A percentile compares a stretch with the other conserved stretches of the same genome.
These are phyloP conservation scores for Penicillium capsulatum DNA, from an alignment of 2,329 filamentous ascomycete species.

Conservation along the genomic window DNA sequence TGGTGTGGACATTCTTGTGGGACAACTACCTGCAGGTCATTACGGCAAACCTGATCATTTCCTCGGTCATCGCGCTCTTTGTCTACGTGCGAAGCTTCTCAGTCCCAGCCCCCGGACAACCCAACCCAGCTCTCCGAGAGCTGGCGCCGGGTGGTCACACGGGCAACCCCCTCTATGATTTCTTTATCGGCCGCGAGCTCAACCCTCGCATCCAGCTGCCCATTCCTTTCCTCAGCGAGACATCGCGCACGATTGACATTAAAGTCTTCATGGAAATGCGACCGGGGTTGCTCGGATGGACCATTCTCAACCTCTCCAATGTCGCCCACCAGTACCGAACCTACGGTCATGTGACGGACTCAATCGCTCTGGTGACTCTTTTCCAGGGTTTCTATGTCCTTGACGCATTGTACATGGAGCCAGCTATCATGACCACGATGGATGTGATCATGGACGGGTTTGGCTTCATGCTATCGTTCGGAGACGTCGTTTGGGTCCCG, in stretches of 20 bases:
- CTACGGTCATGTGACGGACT: constrained; percentile 78
- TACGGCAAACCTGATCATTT: constrained; percentile 74
- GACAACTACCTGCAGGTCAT: constrained; percentile 85
- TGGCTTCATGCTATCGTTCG: constrained; percentile 90
- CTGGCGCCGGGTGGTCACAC: constrained; percentile 76
- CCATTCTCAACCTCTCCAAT: constrained; percentile 78
- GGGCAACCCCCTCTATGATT: constrained; percentile 88
- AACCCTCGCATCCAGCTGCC: constrained; percentile 70
- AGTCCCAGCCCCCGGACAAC: constrained; percentile 59
- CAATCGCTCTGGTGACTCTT: constrained; percentile 71
- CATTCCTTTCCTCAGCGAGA: constrained; percentile 67
- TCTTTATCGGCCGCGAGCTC: constrained; percentile 92
- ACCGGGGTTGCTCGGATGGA: constrained; percentile 87
- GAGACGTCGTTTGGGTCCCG: constrained; percentile 88
- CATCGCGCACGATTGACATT: constrained; percentile 67
- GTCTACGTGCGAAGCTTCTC: constrained; percentile 80
- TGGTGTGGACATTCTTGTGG: constrained; percentile 87
- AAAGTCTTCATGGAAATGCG: constrained; percentile 86
- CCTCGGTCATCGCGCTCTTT: constrained; percentile 67
- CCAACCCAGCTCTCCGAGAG: constrained; percentile 67
- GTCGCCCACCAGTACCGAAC: constrained; percentile 82
- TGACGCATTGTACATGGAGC: constrained; percentile 82
- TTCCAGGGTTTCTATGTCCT: constrained; percentile 80
- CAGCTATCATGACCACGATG: constrained; percentile 86
- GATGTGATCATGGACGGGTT: constrained; percentile 92